These are phyloP conservation scores for Pugionium cornutum DNA, from an alignment of 345 rosid species.

Conservation along the genomic window DNA sequence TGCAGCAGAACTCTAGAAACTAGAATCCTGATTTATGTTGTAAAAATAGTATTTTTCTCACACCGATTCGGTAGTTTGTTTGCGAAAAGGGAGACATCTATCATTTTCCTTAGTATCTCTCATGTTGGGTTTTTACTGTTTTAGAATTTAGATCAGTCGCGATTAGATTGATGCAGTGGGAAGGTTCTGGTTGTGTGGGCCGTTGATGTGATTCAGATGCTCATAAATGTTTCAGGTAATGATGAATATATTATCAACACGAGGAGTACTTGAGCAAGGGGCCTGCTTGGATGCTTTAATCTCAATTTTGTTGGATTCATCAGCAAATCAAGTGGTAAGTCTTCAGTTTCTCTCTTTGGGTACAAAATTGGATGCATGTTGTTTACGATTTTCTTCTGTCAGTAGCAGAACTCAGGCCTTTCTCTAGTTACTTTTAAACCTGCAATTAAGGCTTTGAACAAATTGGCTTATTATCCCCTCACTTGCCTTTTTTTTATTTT, in stretches of 20 bases:
- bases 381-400: neutral
- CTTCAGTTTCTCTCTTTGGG: conserved; percentile 7
- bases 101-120: neutral
- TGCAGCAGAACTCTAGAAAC: neutral
- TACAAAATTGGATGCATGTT: neutral
- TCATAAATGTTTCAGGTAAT: conserved; percentile 42
- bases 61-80: neutral
- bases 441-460: conserved; percentile 1
- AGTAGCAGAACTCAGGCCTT: neutral
- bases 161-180: conserved; percentile 1
- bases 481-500: neutral
- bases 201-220: conserved; percentile 7
- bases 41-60: neutral
- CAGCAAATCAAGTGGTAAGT: conserved; percentile 87
- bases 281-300: conserved; percentile 92
- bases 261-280: conserved; percentile 81
- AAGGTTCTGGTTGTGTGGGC: neutral
- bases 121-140: neutral
- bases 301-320: conserved; percentile 82
- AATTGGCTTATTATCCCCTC: neutral
- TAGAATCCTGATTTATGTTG: neutral
- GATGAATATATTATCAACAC: conserved; percentile 72
- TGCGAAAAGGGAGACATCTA: neutral
- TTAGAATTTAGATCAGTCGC: neutral
- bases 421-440: neutral